phyloP scores from a whole-genome alignment of 2,329 filamentous ascomycete genomes.

The Magnaporthiopsis rhizophila region DNA sequence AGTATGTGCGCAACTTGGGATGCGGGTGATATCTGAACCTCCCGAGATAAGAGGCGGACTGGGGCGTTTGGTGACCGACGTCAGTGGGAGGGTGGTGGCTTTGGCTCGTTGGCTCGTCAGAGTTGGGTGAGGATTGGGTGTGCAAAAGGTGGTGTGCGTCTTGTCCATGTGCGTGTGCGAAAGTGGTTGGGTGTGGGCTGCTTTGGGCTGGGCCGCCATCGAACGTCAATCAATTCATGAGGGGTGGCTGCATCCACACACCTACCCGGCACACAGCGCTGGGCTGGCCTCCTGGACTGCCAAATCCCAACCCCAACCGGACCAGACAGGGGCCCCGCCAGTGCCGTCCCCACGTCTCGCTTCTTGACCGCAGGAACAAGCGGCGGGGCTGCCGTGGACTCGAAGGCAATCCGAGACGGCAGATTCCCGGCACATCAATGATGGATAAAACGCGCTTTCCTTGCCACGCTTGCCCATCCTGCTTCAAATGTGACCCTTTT shows the following conservation, averaged over 20 bases:
- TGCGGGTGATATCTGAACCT: slow-evolving; percentile 6
- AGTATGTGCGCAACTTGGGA: neutral
- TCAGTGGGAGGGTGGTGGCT: neutral
- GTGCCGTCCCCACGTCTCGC: neutral
- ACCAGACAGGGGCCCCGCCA: neutral
- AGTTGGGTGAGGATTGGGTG: neutral
- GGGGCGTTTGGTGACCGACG: neutral
- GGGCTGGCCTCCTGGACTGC: too few relatives aligned
- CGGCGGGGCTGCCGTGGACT: too few relatives aligned
- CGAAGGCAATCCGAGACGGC: neutral
- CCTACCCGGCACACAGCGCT: too few relatives aligned
- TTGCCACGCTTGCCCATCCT: too few relatives aligned
- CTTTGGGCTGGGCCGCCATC: neutral
- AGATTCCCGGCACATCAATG: too few relatives aligned
- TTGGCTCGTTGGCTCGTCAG: neutral
- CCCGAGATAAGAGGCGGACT: slow-evolving; percentile 1
- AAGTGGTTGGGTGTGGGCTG: neutral
- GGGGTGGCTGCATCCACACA: neutral
- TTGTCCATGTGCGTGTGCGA: too few relatives aligned
- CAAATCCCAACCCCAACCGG: neutral
- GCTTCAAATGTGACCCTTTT: too few relatives aligned
- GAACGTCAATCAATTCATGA: neutral
- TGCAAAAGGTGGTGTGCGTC: neutral
- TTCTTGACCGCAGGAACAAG: neutral
- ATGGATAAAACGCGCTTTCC: neutral